Conservation (phyloP, 345 rosid species). For the Aquilaria yunnanensis region DNA sequence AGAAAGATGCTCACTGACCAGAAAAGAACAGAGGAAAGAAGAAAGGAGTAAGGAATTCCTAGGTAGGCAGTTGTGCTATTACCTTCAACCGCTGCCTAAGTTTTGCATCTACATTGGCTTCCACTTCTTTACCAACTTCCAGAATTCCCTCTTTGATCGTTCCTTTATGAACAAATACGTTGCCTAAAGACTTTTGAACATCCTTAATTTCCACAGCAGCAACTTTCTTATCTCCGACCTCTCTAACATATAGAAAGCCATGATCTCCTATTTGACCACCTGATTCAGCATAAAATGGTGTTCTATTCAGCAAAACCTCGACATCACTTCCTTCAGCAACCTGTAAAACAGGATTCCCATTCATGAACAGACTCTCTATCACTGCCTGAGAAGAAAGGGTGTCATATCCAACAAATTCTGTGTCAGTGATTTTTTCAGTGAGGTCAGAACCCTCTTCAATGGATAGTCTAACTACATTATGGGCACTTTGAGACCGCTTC, state of each 20-base stretch:
- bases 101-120: conserved; percentile 75
- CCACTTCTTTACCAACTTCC: conserved; percentile 88
- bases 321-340: conserved; percentile 84
- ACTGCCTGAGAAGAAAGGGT: conserved; percentile 68
- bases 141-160: conserved; percentile 62
- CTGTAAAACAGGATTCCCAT: conserved; percentile 73
- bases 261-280: conserved; percentile 95
- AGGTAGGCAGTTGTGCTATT: conserved; percentile 6
- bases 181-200: conserved; percentile 72
- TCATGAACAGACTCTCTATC: conserved; percentile 63
- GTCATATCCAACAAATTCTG: conserved; percentile 80
- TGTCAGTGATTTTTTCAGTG: conserved; percentile 46
- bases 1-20: too few species aligned
- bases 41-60: neutral
- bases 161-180: conserved; percentile 79
- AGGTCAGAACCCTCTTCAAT: conserved; percentile 53
- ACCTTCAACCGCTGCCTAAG: conserved; percentile 87
- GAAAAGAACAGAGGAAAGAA: conserved; percentile 2
- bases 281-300: conserved; percentile 96
- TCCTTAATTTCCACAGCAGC: conserved; percentile 82
- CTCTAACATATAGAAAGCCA: conserved; percentile 56
- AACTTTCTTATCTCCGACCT: conserved; percentile 34
- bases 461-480: conserved; percentile 68
- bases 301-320: conserved; percentile 74
- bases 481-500: conserved; percentile 87